Evolutionary conservation across 208 protist genomes (phyloP), one percentile per base, ranked within the genome.

Genomic region (Porcisia deanei): DNA sequence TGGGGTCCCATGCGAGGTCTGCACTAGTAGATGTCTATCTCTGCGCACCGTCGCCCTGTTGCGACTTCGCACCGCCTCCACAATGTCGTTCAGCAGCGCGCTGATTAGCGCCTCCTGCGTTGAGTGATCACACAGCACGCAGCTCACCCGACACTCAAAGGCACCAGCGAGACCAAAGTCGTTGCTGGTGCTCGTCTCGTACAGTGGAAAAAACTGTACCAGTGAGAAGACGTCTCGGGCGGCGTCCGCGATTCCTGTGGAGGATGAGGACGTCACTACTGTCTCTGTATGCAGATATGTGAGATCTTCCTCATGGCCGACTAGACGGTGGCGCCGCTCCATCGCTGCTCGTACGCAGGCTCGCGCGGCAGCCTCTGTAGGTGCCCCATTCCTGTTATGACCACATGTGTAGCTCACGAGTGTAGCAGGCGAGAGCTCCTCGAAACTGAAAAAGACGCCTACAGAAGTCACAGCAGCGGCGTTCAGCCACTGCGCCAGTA

Each of bases 81-180:
- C 57, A 30, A 82, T 64, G 53, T 82, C 77, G 45, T 12, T 20
- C 66, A 82, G 66, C 72, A 82, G 47, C 37, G 72, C 77, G 64
- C 69, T 54, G 39, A 81, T 47, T 20, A 80, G 71, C 34, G 64
- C 75, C 0, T 64, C 68, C 59, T 82, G 87, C 37, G 61, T 69
- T 45, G 58, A 65, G 58, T 64, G 55, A 70, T 80, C 80, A 69
- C 79, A 84, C n/a, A 85, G 53, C 79, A 94, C 84, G 63, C 89
- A 93, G 77, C 85, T 91, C 41, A 94, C 85, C 20, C 92, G 90
- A 59, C 88, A 93, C 80, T 96, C 90, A 71, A 94, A 91, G 54
- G 79, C 86, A 30, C 80, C 82, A 2, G 90, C 90, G 4, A 94
- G 64, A 39, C 77, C 75, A 22, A 77, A 84, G 69, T 77, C 80